Evolutionary conservation across 495 filamentous ascomycete genomes (phyloP), one percentile per base, ranked within the genome.

Genomic region (Pseudotulostoma volvatum): DNA sequence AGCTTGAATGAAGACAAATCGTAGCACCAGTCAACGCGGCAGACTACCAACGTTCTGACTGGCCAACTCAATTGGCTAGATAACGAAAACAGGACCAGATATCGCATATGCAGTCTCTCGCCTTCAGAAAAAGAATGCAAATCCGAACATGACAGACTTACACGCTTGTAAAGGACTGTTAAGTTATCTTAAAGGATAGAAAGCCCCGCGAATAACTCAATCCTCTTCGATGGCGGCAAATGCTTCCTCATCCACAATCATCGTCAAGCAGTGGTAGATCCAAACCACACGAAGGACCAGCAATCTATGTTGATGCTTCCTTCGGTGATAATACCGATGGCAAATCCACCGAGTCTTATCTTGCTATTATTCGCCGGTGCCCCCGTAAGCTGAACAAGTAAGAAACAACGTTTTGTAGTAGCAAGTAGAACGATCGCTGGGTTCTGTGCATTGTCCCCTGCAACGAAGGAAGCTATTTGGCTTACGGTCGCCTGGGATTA

Each of bases 21-120:
- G n/a, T n/a, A n/a, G 11, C 23, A 5, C 23, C 23, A 11, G 23
- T 11, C 5, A 28, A 28, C 11, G 23, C 5, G 20, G 7, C 36
- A 25, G n/a, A 21, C 15, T 25, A 19, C 19, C 36, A 18, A 5
- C 18, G 25, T 15, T 9, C 19, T 23, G n/a, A 21, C 19, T 2
- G 20, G 36, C 3, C 5, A 7, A 9, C 11, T 38, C 4, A 38
- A 38, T 25, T 38, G 36, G 20, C 20, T 38, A 8, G 36, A n/a
- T 21, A 25, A 21, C 14, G 5, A 38, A 38, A 28, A 38, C 36
- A 25, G 15, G 36, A 7, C 36, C 20, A 23, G 36, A 38, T 38
- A 28, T 38, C 4, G 13, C 15, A 13, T 38, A 21, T 15, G 3
- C 36, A 38, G 36, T 38, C 2, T 14, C 18, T 2, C 19, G 5